Base-by-base conservation (phyloP, 2,329 filamentous ascomycete genomes). In the Gliomastix tumulicola region DNA sequence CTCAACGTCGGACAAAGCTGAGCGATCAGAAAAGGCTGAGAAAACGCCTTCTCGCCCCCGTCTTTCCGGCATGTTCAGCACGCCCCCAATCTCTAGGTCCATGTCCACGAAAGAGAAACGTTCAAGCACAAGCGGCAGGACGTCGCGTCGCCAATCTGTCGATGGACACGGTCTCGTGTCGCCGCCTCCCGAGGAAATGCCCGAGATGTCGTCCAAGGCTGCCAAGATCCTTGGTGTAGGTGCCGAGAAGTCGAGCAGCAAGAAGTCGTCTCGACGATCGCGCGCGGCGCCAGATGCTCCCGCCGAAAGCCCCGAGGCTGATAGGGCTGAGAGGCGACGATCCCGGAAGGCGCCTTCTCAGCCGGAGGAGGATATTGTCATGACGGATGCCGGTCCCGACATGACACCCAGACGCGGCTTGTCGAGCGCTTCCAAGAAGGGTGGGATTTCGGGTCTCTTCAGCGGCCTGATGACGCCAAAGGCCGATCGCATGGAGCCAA, bases 191-290 rank as follows among this genome's bases (percentile, higher is more conserved):
- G 86, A 88, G 21, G 76, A 83, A 21, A 63, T 69, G 30, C 70
- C 71, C 4, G 74, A 76, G 35, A 72, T 87, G 52, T 73, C 81
- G 7, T 72, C 78, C 32, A 94, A 94, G 59, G 87, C 86, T 20
- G 85, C 86, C 21, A 88, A 81, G 58, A 61, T 90, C 36, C 77
- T 92, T 3, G 77, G 88, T 65, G 47, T 74, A 18, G 77, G 88
- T 65, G 48, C 73, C 17, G 66, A 66, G 28, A 62, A 60, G 36
- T 55, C 59, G 12, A 53, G 50, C 30, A 59, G 57, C 43, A 64
- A 57, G 43, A 63, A 59, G 36, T 65, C 74, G 54, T 47, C 54
- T 21, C 71, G 72, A 38, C 77, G 67, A 44, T 27, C 41, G 7
- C 43, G 47, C 31, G 41, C 46, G n/a, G 41, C 44, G 15, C 48